phyloP scores from a whole-genome alignment of 768 basidiomycete genomes.

The Kwoniella sp. region DNA sequence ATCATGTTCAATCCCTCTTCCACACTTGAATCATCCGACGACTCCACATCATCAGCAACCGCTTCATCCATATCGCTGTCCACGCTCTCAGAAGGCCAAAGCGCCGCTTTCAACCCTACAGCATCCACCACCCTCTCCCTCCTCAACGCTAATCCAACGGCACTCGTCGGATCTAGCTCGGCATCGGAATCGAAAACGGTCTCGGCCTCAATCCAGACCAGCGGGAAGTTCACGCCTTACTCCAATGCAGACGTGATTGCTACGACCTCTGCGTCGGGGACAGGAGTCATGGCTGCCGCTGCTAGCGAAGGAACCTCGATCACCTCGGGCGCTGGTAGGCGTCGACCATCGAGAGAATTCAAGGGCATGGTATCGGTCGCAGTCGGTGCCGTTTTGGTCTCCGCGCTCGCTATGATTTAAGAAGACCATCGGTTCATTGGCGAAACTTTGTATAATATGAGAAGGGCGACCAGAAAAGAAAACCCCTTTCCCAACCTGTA shows the following conservation, averaged over 20 bases:
- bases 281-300: neutral
- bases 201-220: neutral
- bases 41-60: neutral
- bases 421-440: too few species aligned
- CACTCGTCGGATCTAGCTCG: neutral
- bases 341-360: neutral
- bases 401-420: neutral
- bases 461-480: too few species aligned
- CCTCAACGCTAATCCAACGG: neutral
- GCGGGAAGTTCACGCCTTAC: neutral
- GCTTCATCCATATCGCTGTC: neutral
- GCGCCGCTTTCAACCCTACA: conserved; percentile 11
- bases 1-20: neutral
- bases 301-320: neutral
- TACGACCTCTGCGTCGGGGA: neutral
- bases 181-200: neutral
- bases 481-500: too few species aligned
- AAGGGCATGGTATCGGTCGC: too few species aligned
- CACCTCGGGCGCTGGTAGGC: neutral
- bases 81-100: conserved; percentile 6
- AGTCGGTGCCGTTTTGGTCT: neutral
- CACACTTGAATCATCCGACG: neutral
- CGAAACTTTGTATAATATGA: too few species aligned
- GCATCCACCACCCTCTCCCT: conserved; percentile 6
- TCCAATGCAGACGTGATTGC: neutral